These are phyloP conservation scores for Cytospora mali DNA, from an alignment of 2,329 filamentous ascomycete species.

Conservation along the genomic window DNA sequence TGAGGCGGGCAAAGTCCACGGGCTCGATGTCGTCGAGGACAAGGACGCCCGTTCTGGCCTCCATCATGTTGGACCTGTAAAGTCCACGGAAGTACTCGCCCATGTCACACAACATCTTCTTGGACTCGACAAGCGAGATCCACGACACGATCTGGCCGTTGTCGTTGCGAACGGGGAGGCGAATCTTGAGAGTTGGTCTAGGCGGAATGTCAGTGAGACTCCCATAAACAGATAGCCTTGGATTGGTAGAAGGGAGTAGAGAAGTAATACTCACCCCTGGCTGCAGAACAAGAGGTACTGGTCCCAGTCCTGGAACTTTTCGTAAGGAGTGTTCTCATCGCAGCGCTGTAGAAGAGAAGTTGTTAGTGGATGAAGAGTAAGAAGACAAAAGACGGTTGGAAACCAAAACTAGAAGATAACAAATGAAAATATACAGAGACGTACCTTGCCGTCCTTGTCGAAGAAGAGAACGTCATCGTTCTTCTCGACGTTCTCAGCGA, in stretches of 20 bases:
- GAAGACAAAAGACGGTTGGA: not conserved
- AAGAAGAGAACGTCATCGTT: not conserved
- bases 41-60: not conserved
- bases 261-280: conserved; percentile 18
- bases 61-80: not conserved
- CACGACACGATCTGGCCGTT: not conserved
- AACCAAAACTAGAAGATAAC: not conserved
- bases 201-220: not conserved
- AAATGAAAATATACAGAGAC: not conserved
- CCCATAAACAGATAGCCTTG: not conserved
- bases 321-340: conserved; percentile 2
- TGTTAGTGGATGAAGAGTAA: not conserved
- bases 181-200: conserved; percentile 16
- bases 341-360: not conserved
- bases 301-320: conserved; percentile 6
- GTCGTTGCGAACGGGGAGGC: not conserved
- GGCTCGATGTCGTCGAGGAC: conserved; percentile 11
- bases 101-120: conserved; percentile 20
- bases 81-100: conserved; percentile 12
- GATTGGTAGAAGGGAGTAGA: not conserved
- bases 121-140: not conserved
- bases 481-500: not conserved
- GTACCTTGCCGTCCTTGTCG: conserved; percentile 8
- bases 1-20: conserved; percentile 3
- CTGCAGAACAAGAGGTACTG: conserved; percentile 15